Evolutionary conservation across 371 early-diverging fungal species (phyloP).

Genomic region (Coemansia sp.): DNA sequence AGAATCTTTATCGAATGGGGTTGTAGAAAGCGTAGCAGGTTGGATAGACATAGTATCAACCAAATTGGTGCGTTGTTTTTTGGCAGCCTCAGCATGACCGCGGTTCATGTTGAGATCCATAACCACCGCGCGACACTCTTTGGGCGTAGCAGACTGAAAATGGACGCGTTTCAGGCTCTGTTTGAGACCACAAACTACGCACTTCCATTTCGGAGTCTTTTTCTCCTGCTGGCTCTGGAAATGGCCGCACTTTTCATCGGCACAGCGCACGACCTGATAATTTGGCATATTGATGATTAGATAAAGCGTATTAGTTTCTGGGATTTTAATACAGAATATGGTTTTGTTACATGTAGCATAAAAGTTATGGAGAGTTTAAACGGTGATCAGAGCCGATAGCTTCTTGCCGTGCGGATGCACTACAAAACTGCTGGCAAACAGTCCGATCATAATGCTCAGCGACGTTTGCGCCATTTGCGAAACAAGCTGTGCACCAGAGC

Average conservation of each 20-base stretch:
- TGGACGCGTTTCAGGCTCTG: constrained; percentile 45
- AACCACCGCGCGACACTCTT: constrained; percentile 41
- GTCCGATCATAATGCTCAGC: constrained; percentile 56
- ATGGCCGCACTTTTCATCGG: constrained; percentile 36
- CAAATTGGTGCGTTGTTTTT: background rate
- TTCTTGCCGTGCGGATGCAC: constrained; percentile 55
- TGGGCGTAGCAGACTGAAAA: constrained; percentile 34
- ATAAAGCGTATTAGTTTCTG: too few relatives aligned
- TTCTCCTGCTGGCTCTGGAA: constrained; percentile 51
- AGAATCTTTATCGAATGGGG: too few relatives aligned
- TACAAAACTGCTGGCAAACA: constrained; percentile 56
- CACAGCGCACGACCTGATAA: constrained; percentile 48
- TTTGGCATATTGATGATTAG: constrained; percentile 31
- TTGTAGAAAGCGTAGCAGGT: background rate
- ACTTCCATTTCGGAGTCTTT: constrained; percentile 40
- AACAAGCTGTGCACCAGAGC: constrained; percentile 50
- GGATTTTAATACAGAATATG: background rate
- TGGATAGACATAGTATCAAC: background rate
- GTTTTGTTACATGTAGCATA: background rate
- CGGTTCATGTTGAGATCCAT: constrained; percentile 49
- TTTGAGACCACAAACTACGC: constrained; percentile 46
- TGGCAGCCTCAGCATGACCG: constrained; percentile 11
- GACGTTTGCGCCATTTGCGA: constrained; percentile 56
- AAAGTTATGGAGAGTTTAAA: constrained; percentile 12
- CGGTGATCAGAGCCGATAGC: constrained; percentile 43